A percentile compares a stretch with the other conserved stretches of the same genome.
Evolutionary conservation across 768 basidiomycete species (phyloP).

Genomic region (Termitomyces sp.): DNA sequence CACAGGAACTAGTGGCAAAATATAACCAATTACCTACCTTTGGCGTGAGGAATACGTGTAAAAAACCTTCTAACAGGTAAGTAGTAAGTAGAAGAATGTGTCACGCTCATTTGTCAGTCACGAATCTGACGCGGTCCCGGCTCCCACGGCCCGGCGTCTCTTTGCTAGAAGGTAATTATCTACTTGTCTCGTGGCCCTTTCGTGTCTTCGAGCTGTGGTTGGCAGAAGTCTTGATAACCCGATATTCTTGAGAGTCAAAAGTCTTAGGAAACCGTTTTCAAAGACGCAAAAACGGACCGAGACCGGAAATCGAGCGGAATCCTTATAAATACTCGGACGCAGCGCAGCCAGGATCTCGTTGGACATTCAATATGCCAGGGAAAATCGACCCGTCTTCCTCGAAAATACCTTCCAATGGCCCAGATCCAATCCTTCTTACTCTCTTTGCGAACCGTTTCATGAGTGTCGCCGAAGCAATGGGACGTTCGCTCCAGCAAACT

Average conservation of each 20-base stretch:
- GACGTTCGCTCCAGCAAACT: constrained; percentile 83
- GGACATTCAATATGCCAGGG: neutral
- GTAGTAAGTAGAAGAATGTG: neutral
- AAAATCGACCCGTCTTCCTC: neutral
- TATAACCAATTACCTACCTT: neutral
- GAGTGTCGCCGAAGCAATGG: constrained; percentile 97
- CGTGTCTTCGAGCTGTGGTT: neutral
- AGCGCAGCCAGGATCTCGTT: neutral
- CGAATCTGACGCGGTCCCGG: neutral
- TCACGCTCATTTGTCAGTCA: neutral
- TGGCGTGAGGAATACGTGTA: neutral
- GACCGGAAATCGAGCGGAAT: constrained; percentile 1
- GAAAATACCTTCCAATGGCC: constrained; percentile 34
- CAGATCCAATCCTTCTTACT: constrained; percentile 85
- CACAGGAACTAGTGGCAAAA: no score
- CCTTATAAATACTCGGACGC: neutral
- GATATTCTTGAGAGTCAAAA: neutral
- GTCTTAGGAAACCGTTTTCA: neutral
- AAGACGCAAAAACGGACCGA: neutral
- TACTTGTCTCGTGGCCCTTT: neutral
- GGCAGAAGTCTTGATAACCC: neutral
- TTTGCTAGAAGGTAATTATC: no score
- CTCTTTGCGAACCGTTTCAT: constrained; percentile 97
- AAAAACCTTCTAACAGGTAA: neutral
- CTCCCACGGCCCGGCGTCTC: neutral